Evolutionary conservation across 2,329 filamentous ascomycete genomes (phyloP).

Genomic region (Coniochaeta pulveracea): DNA sequence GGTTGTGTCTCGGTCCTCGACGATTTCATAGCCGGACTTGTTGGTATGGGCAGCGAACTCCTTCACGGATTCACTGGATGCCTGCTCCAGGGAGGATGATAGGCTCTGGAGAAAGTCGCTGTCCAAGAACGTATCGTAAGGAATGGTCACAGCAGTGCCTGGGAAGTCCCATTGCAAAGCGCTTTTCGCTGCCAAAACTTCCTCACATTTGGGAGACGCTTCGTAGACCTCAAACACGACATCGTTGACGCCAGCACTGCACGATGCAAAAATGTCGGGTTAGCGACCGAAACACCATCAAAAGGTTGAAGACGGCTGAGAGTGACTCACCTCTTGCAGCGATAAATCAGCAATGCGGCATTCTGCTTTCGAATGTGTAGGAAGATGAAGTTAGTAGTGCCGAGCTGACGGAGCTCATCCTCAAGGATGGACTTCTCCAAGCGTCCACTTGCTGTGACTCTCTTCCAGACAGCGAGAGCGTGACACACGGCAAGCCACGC

Average conservation of each 20-base stretch:
- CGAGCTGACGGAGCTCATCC: conserved; percentile 3
- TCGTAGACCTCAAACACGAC: conserved; percentile 47
- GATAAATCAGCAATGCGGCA: conserved; percentile 8
- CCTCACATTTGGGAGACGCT: conserved; percentile 37
- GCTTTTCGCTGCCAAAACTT: conserved; percentile 36
- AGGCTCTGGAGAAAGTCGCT: conserved; percentile 33
- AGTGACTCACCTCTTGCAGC: conserved; percentile 3
- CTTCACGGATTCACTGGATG: conserved; percentile 39
- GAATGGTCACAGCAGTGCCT: conserved; percentile 34
- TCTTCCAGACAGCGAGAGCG: conserved; percentile 5
- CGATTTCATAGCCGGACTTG: conserved; percentile 37
- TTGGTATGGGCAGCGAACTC: conserved; percentile 35
- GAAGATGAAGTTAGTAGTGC: conserved; percentile 1
- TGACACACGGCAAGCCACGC: conserved; percentile 6
- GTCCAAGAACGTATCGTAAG: conserved; percentile 18
- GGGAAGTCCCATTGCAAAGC: conserved; percentile 51
- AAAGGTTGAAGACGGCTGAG: background rate
- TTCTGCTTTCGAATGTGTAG: conserved; percentile 9
- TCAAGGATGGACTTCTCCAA: conserved; percentile 7
- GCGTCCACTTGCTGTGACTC: conserved; percentile 3
- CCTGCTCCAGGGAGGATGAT: conserved; percentile 41
- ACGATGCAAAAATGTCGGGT: background rate
- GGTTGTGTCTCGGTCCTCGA: conserved; percentile 46
- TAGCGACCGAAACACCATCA: background rate
- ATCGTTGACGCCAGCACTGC: background rate